Base-by-base conservation (phyloP, 2,329 filamentous ascomycete species). In the Zopfia rhizophila region DNA sequence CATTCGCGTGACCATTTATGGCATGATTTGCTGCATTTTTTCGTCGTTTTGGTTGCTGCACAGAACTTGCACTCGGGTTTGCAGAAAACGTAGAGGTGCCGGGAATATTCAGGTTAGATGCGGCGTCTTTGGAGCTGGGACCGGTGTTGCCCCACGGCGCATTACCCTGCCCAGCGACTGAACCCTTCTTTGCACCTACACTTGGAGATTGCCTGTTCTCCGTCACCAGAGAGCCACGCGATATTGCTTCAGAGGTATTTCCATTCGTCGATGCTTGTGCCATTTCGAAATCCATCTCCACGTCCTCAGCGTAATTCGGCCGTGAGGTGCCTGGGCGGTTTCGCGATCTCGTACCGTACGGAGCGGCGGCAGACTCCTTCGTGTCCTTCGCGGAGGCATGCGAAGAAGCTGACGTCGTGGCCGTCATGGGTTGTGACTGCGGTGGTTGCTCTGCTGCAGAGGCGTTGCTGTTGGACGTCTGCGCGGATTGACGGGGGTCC, bases 281-380 rank as follows among this genome's bases (percentile, higher is more conserved):
- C 59, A 81, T 82, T 64, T 97, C 93, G 70, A 91, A 90, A 69
- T 97, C 94, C 73, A 90, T 85, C 64, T 97, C 93, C 59, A 92
- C 80, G 72, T 97, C 93, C 74, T 99, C 94, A 38, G 94, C 93
- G 73, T 99, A 99, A 74, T 99, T 99, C 57, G 88, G 86, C 59
- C 94, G 89, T 60, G 88, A 82, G 58, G 82, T 85, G 63, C 89
- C 88, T 46, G 84, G 87, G 65, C 92, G 88, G 74, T 96, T 96
- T 70, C 94, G 89, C 61, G 92, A 97, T 63, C 92, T 88, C 69
- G 94, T 99, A 65, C 93, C 93, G 74, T 99, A 97, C 35, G 85
- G 86, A 59, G 85, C 86, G 38, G 87, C 51, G 31, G 66, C 60
- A 36, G 62, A 48, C 38, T 66, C 65, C 37, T 65, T 65, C 40